Percentiles rank a stretch among this genome's conserved stretches.
Evolutionary conservation across 2,329 filamentous ascomycete species (phyloP).

Genomic region (Fusarium tjaetaba): DNA sequence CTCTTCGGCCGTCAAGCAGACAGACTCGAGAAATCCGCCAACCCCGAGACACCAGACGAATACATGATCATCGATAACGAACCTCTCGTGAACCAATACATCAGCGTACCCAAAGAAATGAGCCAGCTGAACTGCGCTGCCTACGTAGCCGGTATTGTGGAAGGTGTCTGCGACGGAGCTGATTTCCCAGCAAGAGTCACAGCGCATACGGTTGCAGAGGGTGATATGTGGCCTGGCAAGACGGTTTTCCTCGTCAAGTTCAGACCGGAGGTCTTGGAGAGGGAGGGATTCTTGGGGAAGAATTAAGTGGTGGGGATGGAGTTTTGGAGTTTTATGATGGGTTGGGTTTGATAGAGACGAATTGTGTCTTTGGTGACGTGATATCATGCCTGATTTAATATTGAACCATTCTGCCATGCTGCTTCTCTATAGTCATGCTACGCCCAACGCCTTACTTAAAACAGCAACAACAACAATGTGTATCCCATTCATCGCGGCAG

Average conservation of each 20-base stretch:
- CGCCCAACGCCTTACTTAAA: constrained; percentile 27
- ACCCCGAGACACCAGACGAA: constrained; percentile 85
- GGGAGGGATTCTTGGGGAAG: constrained; percentile 83
- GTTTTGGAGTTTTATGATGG: constrained; percentile 29
- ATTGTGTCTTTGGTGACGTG: constrained; percentile 16
- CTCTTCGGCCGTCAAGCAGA: constrained; percentile 93
- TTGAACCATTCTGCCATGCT: background rate
- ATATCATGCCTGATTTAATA: constrained; percentile 13
- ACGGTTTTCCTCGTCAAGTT: constrained; percentile 98
- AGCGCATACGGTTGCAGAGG: constrained; percentile 79
- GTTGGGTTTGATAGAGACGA: constrained; percentile 5
- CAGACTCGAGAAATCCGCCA: constrained; percentile 87
- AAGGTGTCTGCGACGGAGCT: constrained; percentile 93
- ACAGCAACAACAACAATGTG: background rate
- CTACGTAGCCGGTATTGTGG: constrained; percentile 92
- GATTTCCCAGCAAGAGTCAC: constrained; percentile 90
- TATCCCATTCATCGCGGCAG: constrained; percentile 17
- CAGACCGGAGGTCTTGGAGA: constrained; percentile 87
- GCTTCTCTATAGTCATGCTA: background rate
- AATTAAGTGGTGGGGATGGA: constrained; percentile 44
- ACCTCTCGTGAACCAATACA: constrained; percentile 92
- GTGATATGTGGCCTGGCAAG: constrained; percentile 94
- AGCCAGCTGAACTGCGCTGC: constrained; percentile 95
- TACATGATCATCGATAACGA: constrained; percentile 99
- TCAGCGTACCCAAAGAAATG: constrained; percentile 95